Base-by-base conservation (phyloP, 352 stramenopile species). In the Pythium rishiriense region DNA sequence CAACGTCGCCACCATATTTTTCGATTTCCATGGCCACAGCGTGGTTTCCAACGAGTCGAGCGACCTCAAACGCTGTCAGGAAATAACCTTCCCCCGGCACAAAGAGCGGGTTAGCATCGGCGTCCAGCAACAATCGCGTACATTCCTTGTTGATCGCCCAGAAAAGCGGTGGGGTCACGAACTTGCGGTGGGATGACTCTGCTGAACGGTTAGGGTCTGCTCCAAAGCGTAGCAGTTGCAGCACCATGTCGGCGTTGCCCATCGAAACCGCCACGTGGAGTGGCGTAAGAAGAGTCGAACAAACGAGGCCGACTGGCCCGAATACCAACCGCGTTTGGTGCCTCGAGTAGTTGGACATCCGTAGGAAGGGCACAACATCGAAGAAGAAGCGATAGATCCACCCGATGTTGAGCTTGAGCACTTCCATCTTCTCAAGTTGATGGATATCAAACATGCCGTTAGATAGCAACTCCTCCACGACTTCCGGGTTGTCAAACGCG, bases 1-100 rank as follows among this genome's bases (percentile, higher is more conserved):
- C 77, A n/a, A 94, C 79, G 24, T 94, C 85, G 8, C 75, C 85
- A 17, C 85, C 85, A 37, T 88, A 93, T 28, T 90, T 88, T 39
- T 91, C 81, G 62, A 94, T 89, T 37, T 86, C 78, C 11, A 76
- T 75, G 5, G 84, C 83, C 21, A 93, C 81, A 0, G 74, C 75
- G 12, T 84, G 73, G 33, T 92, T 87, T 0, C 84, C 85, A 29
- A 76, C 74, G 11, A 91, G 66, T 14, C 83, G 71, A 19, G 83
- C 83, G 33, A 92, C 74, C 66, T 93, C 80, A 64, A 88, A 93
- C 9, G 85, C 72, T 15, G 85, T 94, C 17, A 87, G 35, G 37
- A 81, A 85, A 39, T 85, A 80, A 3, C 74, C 78, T n/a, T 78
- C 66, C 6, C 76, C 75, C 0, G 80, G 80, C 5, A 94, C 65